These are phyloP conservation scores for Cryptococcus jaspeensis DNA, from an alignment of 1,284 basidiomycete species.

Conservation along the genomic window DNA sequence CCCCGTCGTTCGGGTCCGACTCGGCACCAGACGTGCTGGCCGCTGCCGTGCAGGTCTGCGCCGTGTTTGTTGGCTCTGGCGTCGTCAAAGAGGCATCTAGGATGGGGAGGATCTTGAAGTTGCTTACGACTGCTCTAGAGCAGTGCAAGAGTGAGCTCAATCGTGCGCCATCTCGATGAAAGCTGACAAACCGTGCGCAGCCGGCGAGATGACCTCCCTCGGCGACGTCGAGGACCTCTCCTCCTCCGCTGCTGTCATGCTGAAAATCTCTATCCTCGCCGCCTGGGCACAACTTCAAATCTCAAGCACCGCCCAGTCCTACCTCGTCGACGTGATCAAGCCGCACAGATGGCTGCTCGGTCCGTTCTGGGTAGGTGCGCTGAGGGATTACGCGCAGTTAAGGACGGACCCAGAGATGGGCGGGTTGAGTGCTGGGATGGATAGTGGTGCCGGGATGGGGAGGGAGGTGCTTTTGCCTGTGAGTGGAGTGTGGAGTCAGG, in stretches of 20 bases:
- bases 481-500: conserved; percentile 38
- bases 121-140: conserved; percentile 83
- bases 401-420: conserved; percentile 80
- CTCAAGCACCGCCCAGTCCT: conserved; percentile 69
- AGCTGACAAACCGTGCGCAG: conserved; percentile 51
- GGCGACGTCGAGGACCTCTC: conserved; percentile 85
- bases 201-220: conserved; percentile 75
- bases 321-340: conserved; percentile 77
- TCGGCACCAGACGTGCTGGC: conserved; percentile 94
- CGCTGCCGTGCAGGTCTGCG: conserved; percentile 88
- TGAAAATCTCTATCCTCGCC: conserved; percentile 86
- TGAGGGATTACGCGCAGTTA: conserved; percentile 90
- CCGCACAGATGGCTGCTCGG: conserved; percentile 75
- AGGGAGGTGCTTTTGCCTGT: conserved; percentile 88
- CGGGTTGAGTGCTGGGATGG: conserved; percentile 69
- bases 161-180: too few relatives aligned
- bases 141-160: conserved; percentile 71
- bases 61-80: conserved; percentile 93
- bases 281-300: conserved; percentile 95
- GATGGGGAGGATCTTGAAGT: conserved; percentile 92
- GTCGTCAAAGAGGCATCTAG: conserved; percentile 82
- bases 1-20: conserved; percentile 91
- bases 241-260: conserved; percentile 91
- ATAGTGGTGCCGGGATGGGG: conserved; percentile 79
- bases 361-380: conserved; percentile 80